Evolutionary conservation across 192 early-diverging fungal species (phyloP), one percentile per base, ranked within the genome.

Genomic region (Obelidium mucronatum): DNA sequence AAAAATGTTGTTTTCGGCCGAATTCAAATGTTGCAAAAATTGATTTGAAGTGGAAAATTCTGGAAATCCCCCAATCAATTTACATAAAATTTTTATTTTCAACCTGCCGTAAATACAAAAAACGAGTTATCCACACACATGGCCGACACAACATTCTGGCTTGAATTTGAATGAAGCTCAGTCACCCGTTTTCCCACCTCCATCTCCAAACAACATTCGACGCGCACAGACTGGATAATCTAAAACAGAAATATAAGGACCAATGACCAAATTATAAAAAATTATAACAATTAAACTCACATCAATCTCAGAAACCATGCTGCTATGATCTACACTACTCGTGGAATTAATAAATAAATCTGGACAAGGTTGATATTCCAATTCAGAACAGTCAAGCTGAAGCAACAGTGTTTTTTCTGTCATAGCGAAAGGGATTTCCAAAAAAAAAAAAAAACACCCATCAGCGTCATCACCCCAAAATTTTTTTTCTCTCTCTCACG

Each of bases 81-180:
- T 8, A 51, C 48, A 51, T 13, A 51, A 22, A 51, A 51, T 64
- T n/a, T n/a, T n/a, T n/a, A n/a, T n/a, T n/a, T n/a, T 65, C 31
- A 65, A 26, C 35, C 1, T 22, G 37, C 36, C 15, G 37, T 40
- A 15, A 40, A 33, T 19, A 39, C 63, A 31, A 39, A 17, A 31
- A 65, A 31, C 13, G 36, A n/a, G 17, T 33, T 30, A 51, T 67
- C 33, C 8, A 6, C 30, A 34, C 66, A 67, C 28, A 28, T 26
- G 5, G 31, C 40, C 5, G 66, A 67, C 13, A 67, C 48, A 24
- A 67, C 42, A 22, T 39, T n/a, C 37, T 48, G 66, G 15, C 40
- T 67, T 39, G 66, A 36, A 48, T 67, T 67, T n/a, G 66, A 19
- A 26, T 36, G 36, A 33, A 64, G 6, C 30, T 36, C 17, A 13